Evolutionary conservation across 192 early-diverging fungal genomes (phyloP).

Genomic region (Bifiguratus adelaidae): DNA sequence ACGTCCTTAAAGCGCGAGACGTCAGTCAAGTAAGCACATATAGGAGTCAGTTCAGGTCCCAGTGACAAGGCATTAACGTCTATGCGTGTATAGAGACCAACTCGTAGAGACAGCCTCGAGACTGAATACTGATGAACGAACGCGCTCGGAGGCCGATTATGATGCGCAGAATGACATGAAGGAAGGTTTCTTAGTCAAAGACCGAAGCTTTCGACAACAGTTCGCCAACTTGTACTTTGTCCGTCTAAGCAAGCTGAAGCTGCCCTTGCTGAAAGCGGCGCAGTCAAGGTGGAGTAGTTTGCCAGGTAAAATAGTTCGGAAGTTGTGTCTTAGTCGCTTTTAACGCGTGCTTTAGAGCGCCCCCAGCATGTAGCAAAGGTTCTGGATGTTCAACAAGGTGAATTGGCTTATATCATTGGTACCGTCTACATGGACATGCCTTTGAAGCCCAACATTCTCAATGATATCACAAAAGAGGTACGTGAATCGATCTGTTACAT

Average conservation of each 20-base stretch:
- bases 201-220: conserved; percentile 65
- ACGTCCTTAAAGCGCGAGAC: no score
- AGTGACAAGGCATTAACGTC: no score
- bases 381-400: conserved; percentile 56
- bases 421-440: conserved; percentile 85
- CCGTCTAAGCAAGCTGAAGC: conserved; percentile 55
- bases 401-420: conserved; percentile 67
- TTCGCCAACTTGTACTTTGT: conserved; percentile 81
- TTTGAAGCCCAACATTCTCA: conserved; percentile 83
- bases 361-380: conserved; percentile 44
- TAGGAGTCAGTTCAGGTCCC: no score
- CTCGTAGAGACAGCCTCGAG: no score
- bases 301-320: conserved; percentile 6
- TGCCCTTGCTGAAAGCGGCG: conserved; percentile 46
- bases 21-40: no score
- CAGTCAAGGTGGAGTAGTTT: conserved; percentile 33
- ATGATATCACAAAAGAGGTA: conserved; percentile 78
- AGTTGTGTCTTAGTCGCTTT: neutral
- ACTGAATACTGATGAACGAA: neutral
- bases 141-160: conserved; percentile 10
- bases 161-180: conserved; percentile 12
- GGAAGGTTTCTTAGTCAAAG: conserved; percentile 41
- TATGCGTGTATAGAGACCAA: no score
- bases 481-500: neutral
- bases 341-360: conserved; percentile 7